Evolutionary conservation across 1,139 yeast genomes (phyloP).

Genomic region (Geotrichum bryndzae): DNA sequence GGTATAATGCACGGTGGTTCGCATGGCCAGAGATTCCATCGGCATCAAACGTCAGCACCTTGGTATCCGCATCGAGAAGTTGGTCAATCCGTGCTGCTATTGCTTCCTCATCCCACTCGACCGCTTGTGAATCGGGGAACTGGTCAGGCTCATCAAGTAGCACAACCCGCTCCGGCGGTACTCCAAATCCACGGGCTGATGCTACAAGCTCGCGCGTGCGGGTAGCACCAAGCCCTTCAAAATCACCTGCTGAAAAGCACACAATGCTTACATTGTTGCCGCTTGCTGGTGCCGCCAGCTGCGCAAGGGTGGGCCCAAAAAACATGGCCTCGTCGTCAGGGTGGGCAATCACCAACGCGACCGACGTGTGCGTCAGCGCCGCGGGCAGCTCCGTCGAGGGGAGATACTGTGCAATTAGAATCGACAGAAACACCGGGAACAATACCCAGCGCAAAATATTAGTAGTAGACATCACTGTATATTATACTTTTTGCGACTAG

Average conservation of each 20-base stretch:
- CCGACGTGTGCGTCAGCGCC: conserved; percentile 22
- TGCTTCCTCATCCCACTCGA: conserved; percentile 56
- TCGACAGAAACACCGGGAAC: neutral
- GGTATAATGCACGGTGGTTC: conserved; percentile 66
- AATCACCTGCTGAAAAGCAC: conserved; percentile 76
- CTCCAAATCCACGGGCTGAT: conserved; percentile 55
- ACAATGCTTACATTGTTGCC: conserved; percentile 52
- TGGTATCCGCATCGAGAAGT: conserved; percentile 29
- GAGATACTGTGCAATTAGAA: neutral
- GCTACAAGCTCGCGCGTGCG: conserved; percentile 54
- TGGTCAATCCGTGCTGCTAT: conserved; percentile 29
- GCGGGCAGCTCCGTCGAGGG: conserved; percentile 17
- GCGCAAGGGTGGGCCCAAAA: conserved; percentile 69
- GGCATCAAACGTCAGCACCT: conserved; percentile 73
- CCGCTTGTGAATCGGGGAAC: conserved; percentile 65
- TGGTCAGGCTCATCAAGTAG: conserved; percentile 42
- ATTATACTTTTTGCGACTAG: neutral
- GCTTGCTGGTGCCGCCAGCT: conserved; percentile 38
- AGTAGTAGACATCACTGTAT: neutral
- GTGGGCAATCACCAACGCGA: conserved; percentile 68
- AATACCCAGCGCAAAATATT: neutral
- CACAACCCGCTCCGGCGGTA: conserved; percentile 37
- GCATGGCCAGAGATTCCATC: conserved; percentile 80
- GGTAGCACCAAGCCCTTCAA: conserved; percentile 61
- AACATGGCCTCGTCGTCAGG: conserved; percentile 99